Conservation (phyloP, 2,329 filamentous ascomycete species). For the Fusarium poae region DNA sequence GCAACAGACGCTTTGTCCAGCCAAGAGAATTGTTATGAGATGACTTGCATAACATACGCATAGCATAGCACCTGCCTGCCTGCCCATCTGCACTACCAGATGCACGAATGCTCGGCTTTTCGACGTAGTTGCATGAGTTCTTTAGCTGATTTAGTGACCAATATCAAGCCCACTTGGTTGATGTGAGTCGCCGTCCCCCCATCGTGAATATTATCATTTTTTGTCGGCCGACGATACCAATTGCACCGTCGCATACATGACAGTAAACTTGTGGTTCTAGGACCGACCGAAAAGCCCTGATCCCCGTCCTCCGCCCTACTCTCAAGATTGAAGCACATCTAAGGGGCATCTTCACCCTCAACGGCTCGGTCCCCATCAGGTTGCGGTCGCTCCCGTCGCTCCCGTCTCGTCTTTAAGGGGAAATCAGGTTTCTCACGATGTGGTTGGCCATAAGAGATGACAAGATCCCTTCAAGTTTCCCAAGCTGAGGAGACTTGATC, state of each 20-base stretch:
- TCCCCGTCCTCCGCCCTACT: constrained; percentile 28
- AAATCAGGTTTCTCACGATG: constrained; percentile 40
- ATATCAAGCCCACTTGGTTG: constrained; percentile 29
- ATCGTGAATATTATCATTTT: constrained; percentile 24
- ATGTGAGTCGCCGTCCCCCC: constrained; percentile 32
- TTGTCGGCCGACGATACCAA: constrained; percentile 4
- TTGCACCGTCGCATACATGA: constrained; percentile 11
- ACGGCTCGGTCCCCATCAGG: constrained; percentile 45
- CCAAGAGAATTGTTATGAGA: constrained; percentile 36
- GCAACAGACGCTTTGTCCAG: constrained; percentile 36
- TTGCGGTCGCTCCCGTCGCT: constrained; percentile 48
- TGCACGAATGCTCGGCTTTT: constrained; percentile 40
- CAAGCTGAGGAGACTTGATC: constrained; percentile 41
- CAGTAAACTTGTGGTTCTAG: constrained; percentile 9
- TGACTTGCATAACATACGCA: constrained; percentile 37
- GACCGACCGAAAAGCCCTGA: constrained; percentile 4
- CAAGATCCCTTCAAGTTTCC: constrained; percentile 36
- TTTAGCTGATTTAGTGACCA: constrained; percentile 39
- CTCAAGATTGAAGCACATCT: constrained; percentile 21
- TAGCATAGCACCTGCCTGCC: constrained; percentile 29
- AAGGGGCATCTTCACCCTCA: constrained; percentile 41
- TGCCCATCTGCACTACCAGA: constrained; percentile 28
- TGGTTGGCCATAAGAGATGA: constrained; percentile 49
- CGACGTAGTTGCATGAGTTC: constrained; percentile 37
- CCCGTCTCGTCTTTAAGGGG: constrained; percentile 45